Evolutionary conservation across 805 yeast species (phyloP).

Genomic region (Cyberlindnera misumaiensis): DNA sequence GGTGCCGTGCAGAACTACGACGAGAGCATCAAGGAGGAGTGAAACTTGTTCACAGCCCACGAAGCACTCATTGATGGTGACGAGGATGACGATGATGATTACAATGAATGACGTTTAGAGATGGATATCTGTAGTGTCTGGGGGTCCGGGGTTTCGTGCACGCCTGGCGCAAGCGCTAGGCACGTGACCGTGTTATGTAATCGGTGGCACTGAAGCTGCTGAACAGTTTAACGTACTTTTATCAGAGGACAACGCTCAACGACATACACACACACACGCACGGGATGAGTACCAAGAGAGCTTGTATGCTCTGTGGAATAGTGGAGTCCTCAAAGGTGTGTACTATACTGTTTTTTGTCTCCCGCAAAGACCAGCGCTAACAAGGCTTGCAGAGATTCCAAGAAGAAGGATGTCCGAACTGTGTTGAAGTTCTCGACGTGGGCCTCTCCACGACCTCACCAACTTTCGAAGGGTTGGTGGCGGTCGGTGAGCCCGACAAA

Average conservation of each 20-base stretch:
- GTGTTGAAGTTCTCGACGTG: slow-evolving; percentile 81
- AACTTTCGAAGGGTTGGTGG: slow-evolving; percentile 90
- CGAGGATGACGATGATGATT: neutral
- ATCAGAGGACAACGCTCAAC: neutral
- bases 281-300: slow-evolving; percentile 40
- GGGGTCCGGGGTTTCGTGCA: no score
- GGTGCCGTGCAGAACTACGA: slow-evolving; percentile 23
- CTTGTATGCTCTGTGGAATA: slow-evolving; percentile 95
- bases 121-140: no score
- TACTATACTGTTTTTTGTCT: slow-evolving; percentile 2
- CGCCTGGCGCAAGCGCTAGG: no score
- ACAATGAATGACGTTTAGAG: neutral
- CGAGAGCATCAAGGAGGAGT: slow-evolving; percentile 14
- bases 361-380: neutral
- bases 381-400: slow-evolving; percentile 46
- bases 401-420: slow-evolving; percentile 90
- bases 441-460: slow-evolving; percentile 92
- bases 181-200: no score
- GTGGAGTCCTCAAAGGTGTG: slow-evolving; percentile 70
- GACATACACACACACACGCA: neutral
- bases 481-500: slow-evolving; percentile 73
- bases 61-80: slow-evolving; percentile 1
- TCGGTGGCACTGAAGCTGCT: no score
- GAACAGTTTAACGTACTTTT: no score
- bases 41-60: neutral